Evolutionary conservation across 2,329 filamentous ascomycete species (phyloP).

Genomic region (Fusarium veterinarium): DNA sequence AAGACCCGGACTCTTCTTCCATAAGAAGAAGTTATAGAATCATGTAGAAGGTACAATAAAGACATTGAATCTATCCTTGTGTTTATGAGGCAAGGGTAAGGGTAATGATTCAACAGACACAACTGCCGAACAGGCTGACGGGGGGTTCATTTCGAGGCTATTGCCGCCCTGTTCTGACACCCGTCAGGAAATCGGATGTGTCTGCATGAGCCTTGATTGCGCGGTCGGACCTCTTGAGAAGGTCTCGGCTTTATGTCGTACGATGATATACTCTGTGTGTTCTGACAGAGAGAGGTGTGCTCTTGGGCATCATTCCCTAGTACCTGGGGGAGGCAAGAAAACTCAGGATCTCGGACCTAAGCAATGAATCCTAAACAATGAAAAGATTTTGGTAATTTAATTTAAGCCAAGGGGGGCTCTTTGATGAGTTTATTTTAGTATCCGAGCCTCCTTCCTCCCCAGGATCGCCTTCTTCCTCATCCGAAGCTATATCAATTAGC

Average conservation of each 20-base stretch:
- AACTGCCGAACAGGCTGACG: constrained; percentile 14
- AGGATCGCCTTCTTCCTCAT: not conserved
- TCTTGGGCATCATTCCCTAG: not conserved
- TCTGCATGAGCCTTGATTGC: constrained; percentile 1
- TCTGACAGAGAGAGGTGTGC: not conserved
- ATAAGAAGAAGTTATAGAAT: not conserved
- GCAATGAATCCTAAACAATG: not conserved
- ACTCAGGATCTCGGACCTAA: not conserved
- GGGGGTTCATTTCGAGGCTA: not conserved
- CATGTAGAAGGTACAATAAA: not conserved
- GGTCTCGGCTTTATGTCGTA: not conserved
- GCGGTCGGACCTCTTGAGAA: constrained; percentile 1
- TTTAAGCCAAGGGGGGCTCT: not conserved
- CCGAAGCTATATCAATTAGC: not conserved
- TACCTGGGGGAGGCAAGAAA: not conserved
- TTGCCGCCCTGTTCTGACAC: not conserved
- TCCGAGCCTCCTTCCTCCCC: not conserved
- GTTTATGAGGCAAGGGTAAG: not conserved
- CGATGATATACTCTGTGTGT: not conserved
- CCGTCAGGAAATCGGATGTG: not conserved
- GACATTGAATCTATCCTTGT: not conserved
- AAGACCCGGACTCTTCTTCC: not conserved
- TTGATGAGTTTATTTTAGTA: not conserved
- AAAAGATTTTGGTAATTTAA: not conserved
- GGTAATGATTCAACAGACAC: constrained; percentile 3